Base-by-base conservation (phyloP, 1,284 basidiomycete species). In the Heliocybe sulcata region DNA sequence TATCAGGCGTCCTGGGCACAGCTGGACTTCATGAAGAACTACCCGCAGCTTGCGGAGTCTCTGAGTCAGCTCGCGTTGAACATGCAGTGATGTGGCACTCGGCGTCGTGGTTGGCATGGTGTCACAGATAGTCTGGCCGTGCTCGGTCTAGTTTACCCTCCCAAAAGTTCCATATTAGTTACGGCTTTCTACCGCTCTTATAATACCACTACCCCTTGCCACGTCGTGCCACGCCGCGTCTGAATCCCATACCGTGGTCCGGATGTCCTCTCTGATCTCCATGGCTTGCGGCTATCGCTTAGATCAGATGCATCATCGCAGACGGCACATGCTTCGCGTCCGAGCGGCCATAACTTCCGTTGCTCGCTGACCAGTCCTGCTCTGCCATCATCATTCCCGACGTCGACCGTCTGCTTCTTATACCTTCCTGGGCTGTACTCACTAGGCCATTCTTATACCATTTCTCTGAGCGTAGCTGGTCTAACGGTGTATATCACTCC, bases 21-120 rank as follows among this genome's bases (percentile, higher is more conserved):
- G 68, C 71, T 89, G 54, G 80, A 90, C 61, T 96, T 96, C 71
- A 76, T 87, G 67, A 77, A 82, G 65, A 83, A 83, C 62, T 95
- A 93, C 67, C 93, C 93, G 0, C 81, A 87, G 59, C 83, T 87
- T 79, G 90, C 87, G n/a, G 75, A 73, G 26, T 77, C 86, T 66
- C 68, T 88, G 48, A 72, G 69, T 54, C 75, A 77, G 61, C 79
- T 87, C 52, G 85, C 84, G 22, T 55, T 64, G 52, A 8, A 53
- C 10, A 64, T 68, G 64, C 56, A 57, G 52, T 68, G 56, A 64
- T 8, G 19, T 52, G 51, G 16, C 29, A 31, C 12, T 42, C 16
- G 47, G n/a, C 16, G 12, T n/a, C 4, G 16, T n/a, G 12, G 12
- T 16, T 20, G 38, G 19, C 19, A 16, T 42, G 19, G 33, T 9